Base-by-base conservation (phyloP, 192 early-diverging fungal species). In the Obelidium mucronatum region DNA sequence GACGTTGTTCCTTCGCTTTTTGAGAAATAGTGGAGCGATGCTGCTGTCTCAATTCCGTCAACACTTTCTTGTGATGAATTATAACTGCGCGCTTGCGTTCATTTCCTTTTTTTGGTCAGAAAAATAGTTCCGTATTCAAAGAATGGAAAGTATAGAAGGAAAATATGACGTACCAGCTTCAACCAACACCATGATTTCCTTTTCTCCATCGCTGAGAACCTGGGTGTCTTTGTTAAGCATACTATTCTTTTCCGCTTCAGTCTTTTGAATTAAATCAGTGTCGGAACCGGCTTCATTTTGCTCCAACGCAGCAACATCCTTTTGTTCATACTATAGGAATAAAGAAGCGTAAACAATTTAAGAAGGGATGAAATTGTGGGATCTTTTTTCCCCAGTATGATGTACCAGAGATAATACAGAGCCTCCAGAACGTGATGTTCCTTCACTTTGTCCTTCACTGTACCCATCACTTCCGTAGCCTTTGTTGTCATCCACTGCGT, bases 21-120 rank as follows among this genome's bases (percentile, higher is more conserved):
- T 63, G 60, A 28, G 4, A 17, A 34, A 70, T 26, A 13, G 48
- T 24, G 36, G 51, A 34, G 8, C 76, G 40, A 42, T 77, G 76
- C 31, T 61, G 66, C 39, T 68, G 52, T 37, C 48, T 67, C 51
- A 77, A 58, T 26, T 77, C 76, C 6, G 66, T 28, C 36, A 70
- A 22, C 15, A 66, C 56, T 63, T 77, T 77, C 53, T 77, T 77
- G 65, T 77, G 76, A 42, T 77, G 76, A 3, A 65, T 30, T 3
- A 30, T 30, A n/a, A 65, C 33, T 19, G 19, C 42, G 1, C 77
- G 30, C 17, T 34, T 28, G 6, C 76, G 76, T 1, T 77, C 76
- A 37, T 68, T 67, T n/a, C 76, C 76, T 77, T n/a, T n/a, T n/a
- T n/a, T n/a, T n/a, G n/a, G n/a, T n/a, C n/a, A 40, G 34, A 42